phyloP scores from a whole-genome alignment of 345 rosid genomes.

The Nasturtium officinale region DNA sequence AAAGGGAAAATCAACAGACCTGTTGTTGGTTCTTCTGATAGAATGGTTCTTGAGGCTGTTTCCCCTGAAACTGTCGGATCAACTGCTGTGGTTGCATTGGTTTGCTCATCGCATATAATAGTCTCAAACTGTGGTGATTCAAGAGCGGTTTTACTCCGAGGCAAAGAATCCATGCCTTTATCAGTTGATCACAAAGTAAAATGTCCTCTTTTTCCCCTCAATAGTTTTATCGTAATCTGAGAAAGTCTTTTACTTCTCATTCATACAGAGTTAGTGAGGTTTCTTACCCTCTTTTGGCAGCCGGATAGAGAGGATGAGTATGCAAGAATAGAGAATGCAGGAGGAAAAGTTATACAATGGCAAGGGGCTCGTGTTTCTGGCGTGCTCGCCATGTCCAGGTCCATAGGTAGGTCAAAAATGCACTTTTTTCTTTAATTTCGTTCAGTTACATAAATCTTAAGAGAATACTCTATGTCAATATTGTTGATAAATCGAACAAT shows the following conservation, averaged over 20 bases:
- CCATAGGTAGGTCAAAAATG: constrained; percentile 65
- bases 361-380: constrained; percentile 93
- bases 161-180: constrained; percentile 76
- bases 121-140: constrained; percentile 96
- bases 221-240: neutral
- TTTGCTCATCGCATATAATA: constrained; percentile 86
- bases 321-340: constrained; percentile 85
- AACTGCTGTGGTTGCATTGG: constrained; percentile 89
- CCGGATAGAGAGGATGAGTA: constrained; percentile 84
- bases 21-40: constrained; percentile 44
- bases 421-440: neutral
- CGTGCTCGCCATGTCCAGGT: constrained; percentile 96
- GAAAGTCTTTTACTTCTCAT: constrained; percentile 9
- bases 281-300: constrained; percentile 44
- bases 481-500: neutral
- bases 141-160: constrained; percentile 84
- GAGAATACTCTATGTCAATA: neutral
- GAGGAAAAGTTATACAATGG: constrained; percentile 96
- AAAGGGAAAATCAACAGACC: constrained; percentile 61
- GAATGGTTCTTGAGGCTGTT: constrained; percentile 52
- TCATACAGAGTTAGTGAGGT: neutral
- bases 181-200: constrained; percentile 91
- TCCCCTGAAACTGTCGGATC: constrained; percentile 95
- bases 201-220: constrained; percentile 18
- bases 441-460: neutral